Base-by-base conservation (phyloP, 2,329 filamentous ascomycete species). In the Periconia sp. region DNA sequence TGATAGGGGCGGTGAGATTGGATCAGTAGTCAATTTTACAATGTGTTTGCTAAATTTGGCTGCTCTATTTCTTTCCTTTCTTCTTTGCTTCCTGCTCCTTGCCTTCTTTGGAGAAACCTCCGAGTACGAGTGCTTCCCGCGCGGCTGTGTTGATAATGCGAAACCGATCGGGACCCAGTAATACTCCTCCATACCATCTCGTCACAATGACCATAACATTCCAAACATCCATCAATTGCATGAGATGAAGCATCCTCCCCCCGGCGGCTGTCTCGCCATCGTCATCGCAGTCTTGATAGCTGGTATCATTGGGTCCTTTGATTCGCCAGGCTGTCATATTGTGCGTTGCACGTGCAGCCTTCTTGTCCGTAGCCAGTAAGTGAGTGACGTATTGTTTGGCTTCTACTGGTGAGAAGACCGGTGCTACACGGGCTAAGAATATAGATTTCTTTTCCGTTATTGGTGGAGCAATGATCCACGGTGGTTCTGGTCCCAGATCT, bases 251-350 rank as follows among this genome's bases (percentile, higher is more conserved):
- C 62, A 99, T 71, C 29, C 94, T 80, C 0, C 87, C 85, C 1
- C 94, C 94, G 0, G 94, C 94, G 5, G 94, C 94, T 18, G 88
- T 88, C 78, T 99, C 94, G 2, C 94, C 94, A 67, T 99, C 94
- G 61, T 99, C 94, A 60, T 99, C 89, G 64, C 87, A 96, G 71
- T 99, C 94, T 69, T 97, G 92, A 56, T 86, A 90, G 36, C 78
- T 79, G 4, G 76, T 74, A 51, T 71, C 73, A 43, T 75, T 78
- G 4, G 71, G 63, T 0, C 81, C 82, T 21, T 81, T 82, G 40
- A 97, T 92, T 9, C 94, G 83, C 89, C 91, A 97, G 1, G 92
- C 92, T 15, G 87, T 92, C 64, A 99, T 96, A 69, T 97, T 97
- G 69, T 99, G 94, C 47, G 92, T 91, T 4, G 94, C 94, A 33